Evolutionary conservation across 2,329 filamentous ascomycete genomes (phyloP), one percentile per base, ranked within the genome.

Genomic region (Cladosporium sphaerospermum): DNA sequence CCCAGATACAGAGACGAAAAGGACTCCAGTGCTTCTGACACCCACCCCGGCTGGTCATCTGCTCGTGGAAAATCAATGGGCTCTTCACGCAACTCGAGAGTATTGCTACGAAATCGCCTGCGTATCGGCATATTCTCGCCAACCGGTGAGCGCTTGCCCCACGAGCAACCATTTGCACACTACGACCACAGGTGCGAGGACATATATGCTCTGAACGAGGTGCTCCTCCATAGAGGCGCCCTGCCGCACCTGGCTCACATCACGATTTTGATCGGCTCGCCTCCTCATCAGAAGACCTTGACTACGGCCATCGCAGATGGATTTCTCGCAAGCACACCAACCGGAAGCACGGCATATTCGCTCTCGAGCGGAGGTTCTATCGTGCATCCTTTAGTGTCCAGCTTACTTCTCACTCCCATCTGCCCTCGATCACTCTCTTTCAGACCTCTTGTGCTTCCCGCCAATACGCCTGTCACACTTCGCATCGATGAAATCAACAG

Each of bases 231-330:
- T 69, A 84, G 93, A 18, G 93, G 93, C 39, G 85, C 86, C 33
- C 85, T 92, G 58, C 89, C 93, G 0, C 92, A 97, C 69, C 80
- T 99, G 5, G 89, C 90, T 36, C 85, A 96, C 59, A 88, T 99
- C 60, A 89, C 95, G 64, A 88, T 99, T 41, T 93, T 84, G 64
- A 86, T 97, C 55, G 91, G 91, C 62, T 59, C 62, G 1, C 64
- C 63, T 9, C 61, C 61, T 3, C 56, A 67, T 44, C 86, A 88
- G 33, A 84, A 89, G 52, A 95, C 93, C 63, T 76, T 99, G 43
- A 99, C 93, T 1, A 90, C 96, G 68, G 92, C 89, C 1, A 91
- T 95, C 10, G 92, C 91, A 1, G 93, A 99, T 68, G 93, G 93
- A 47, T 95, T 99, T 69, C 86, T 97, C 42, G 84, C 97, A 54